Conservation (phyloP, 495 filamentous ascomycete species). For the Hypoxylon trugodes region DNA sequence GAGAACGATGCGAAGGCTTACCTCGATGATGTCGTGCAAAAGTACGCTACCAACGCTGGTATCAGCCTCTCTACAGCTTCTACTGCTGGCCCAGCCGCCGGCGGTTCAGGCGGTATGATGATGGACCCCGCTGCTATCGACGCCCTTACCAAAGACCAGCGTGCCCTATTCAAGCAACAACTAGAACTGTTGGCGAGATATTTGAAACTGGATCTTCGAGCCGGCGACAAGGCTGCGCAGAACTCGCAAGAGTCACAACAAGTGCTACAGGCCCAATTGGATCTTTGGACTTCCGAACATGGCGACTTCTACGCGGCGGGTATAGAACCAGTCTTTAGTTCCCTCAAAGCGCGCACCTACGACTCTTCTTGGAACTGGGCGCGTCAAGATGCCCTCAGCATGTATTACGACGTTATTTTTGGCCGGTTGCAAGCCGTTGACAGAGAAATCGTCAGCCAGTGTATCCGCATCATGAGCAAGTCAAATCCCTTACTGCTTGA, state of each 20-base stretch:
- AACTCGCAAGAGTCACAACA: conserved; percentile 82
- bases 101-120: conserved; percentile 85
- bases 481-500: conserved; percentile 94
- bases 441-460: conserved; percentile 96
- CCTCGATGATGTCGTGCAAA: conserved; percentile 84
- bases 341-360: conserved; percentile 93
- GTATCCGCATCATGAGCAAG: conserved; percentile 99
- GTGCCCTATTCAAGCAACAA: conserved; percentile 95
- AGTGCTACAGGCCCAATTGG: conserved; percentile 88
- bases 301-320: conserved; percentile 95
- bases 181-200: conserved; percentile 94
- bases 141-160: conserved; percentile 95
- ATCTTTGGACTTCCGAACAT: conserved; percentile 94
- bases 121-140: conserved; percentile 99
- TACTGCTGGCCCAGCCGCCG: conserved; percentile 76
- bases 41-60: conserved; percentile 86
- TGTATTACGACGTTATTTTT: conserved; percentile 99
- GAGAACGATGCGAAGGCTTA: conserved; percentile 92
- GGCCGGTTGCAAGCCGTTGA: conserved; percentile 91
- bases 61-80: conserved; percentile 82
- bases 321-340: conserved; percentile 92
- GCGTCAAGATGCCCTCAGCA: conserved; percentile 93
- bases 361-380: conserved; percentile 99
- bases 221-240: conserved; percentile 92
- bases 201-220: conserved; percentile 93